Percentiles rank a stretch among this genome's conserved stretches.
Evolutionary conservation across 768 basidiomycete genomes (phyloP).

Genomic region (Macrolepiota albuminosa): DNA sequence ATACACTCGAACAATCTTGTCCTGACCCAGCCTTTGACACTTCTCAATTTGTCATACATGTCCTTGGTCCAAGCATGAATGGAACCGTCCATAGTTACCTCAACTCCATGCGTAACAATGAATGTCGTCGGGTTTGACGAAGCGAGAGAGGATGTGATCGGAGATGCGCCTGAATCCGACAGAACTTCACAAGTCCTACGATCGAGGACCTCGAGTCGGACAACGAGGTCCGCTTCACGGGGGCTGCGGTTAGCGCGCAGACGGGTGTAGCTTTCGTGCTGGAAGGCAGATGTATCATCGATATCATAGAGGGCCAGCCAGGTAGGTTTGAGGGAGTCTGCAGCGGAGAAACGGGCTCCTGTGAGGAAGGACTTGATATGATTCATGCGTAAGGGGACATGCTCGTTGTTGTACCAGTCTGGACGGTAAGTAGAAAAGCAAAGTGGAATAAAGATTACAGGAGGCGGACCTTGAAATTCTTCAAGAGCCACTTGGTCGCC

Average conservation of each 20-base stretch:
- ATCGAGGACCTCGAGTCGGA: conserved; percentile 38
- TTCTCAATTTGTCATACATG: conserved; percentile 13
- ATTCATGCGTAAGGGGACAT: conserved; percentile 46
- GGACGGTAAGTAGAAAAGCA: neutral
- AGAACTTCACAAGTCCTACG: conserved; percentile 35
- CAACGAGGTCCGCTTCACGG: conserved; percentile 37
- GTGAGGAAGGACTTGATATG: conserved; percentile 41
- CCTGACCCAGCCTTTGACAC: conserved; percentile 32
- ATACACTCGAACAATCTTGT: conserved; percentile 34
- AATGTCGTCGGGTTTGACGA: conserved; percentile 24
- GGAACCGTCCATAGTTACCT: conserved; percentile 10
- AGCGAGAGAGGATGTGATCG: conserved; percentile 27
- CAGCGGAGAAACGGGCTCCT: conserved; percentile 39
- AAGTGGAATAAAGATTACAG: neutral
- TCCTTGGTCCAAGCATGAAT: conserved; percentile 22
- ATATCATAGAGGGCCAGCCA: conserved; percentile 52
- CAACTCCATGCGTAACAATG: conserved; percentile 29
- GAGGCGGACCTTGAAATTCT: conserved; percentile 40
- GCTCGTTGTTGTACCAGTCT: conserved; percentile 58
- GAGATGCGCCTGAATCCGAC: conserved; percentile 28
- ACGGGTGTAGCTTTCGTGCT: conserved; percentile 37
- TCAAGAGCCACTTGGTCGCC: conserved; percentile 35
- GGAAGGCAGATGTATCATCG: conserved; percentile 35
- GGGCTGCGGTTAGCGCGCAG: conserved; percentile 39
- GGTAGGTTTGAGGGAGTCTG: conserved; percentile 29